Conservation (phyloP, 202 grass and related monocot species). For the Tripidium arundinaceum region DNA sequence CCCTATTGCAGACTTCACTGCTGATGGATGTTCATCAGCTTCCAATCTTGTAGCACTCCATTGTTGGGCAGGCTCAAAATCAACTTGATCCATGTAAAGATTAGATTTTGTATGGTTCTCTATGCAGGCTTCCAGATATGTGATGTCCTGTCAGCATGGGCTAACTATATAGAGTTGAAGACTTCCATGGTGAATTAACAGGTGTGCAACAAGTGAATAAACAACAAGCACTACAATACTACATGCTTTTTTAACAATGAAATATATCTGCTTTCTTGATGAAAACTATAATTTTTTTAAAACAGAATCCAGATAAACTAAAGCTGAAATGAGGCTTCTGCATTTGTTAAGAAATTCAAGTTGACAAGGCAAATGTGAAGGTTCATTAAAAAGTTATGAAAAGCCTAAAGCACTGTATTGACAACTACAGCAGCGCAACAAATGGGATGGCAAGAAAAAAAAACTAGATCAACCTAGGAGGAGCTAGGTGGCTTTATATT, state of each 20-base stretch:
- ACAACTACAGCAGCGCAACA: background rate
- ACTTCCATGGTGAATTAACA: constrained; percentile 28
- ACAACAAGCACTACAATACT: background rate
- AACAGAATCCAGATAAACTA: constrained; percentile 6
- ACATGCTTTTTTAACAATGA: constrained; percentile 39
- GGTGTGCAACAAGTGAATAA: background rate
- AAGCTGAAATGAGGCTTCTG: background rate
- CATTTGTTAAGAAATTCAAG: constrained; percentile 21
- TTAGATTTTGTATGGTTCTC: constrained; percentile 99
- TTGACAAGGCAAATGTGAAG: background rate
- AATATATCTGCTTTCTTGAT: constrained; percentile 1
- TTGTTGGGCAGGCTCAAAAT: constrained; percentile 88
- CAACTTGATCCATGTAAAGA: constrained; percentile 99
- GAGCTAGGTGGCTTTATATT: background rate
- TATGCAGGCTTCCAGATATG: constrained; percentile 98
- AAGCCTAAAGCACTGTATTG: constrained; percentile 3
- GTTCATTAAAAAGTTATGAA: background rate
- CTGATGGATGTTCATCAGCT: constrained; percentile 64
- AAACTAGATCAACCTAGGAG: background rate
- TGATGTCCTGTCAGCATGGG: constrained; percentile 67
- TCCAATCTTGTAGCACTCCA: constrained; percentile 91
- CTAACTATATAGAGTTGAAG: constrained; percentile 42
- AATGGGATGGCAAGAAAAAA: background rate
- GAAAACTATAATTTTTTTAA: constrained; percentile 11
- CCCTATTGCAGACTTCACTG: constrained; percentile 56